Percentiles rank a stretch among this genome's conserved stretches.
Evolutionary conservation across 1,284 basidiomycete genomes (phyloP).

Genomic region (Ustilago crameri): DNA sequence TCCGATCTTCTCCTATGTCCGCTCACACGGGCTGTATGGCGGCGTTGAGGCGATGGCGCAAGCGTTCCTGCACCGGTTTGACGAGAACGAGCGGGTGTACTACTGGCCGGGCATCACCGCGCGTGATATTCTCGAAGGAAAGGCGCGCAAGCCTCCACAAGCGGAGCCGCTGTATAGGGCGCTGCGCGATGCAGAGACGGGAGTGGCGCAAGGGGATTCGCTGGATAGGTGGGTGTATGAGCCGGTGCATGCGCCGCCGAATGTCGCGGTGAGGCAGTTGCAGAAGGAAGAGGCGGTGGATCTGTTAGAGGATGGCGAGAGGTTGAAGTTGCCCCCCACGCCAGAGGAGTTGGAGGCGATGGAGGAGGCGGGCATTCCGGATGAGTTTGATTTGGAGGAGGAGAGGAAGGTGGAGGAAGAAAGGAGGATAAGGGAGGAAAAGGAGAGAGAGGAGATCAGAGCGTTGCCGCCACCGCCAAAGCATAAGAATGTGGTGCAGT

Average conservation of each 20-base stretch:
- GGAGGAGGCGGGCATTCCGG: conserved; percentile 63
- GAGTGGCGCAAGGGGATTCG: conserved; percentile 70
- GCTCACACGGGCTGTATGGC: conserved; percentile 66
- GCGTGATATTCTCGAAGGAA: conserved; percentile 59
- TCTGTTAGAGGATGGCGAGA: conserved; percentile 61
- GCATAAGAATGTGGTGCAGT: conserved; percentile 41
- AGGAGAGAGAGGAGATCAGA: conserved; percentile 47
- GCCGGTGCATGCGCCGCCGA: conserved; percentile 25
- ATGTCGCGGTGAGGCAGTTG: conserved; percentile 28
- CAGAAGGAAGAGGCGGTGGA: conserved; percentile 38
- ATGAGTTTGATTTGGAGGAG: conserved; percentile 60
- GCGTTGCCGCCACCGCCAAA: conserved; percentile 52
- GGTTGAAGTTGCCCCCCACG: conserved; percentile 61
- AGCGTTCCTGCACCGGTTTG: conserved; percentile 59
- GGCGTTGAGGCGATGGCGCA: conserved; percentile 65
- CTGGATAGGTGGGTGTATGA: conserved; percentile 63
- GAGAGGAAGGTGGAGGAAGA: conserved; percentile 44
- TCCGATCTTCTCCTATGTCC: conserved; percentile 66
- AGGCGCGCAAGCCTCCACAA: conserved; percentile 69
- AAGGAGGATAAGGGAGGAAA: conserved; percentile 5
- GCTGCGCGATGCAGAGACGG: conserved; percentile 71
- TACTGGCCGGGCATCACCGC: conserved; percentile 65
- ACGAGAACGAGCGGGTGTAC: conserved; percentile 66
- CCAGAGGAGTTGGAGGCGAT: conserved; percentile 64
- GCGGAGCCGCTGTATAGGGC: conserved; percentile 70